phyloP scores from a whole-genome alignment of 2,329 filamentous ascomycete genomes.

The Davidsoniella neocaledoniae region DNA sequence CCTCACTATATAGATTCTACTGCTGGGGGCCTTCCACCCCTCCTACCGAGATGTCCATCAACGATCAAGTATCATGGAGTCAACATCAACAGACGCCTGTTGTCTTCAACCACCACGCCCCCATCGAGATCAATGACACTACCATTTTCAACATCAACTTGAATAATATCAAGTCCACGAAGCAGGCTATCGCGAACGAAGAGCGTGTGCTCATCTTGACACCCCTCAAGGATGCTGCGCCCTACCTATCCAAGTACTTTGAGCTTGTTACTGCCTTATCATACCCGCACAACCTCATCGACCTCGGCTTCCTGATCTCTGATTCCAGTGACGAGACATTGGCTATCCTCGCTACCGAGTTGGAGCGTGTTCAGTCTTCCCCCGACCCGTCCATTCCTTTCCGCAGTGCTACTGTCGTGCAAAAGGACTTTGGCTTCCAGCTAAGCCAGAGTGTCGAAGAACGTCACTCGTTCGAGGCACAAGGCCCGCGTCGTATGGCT shows the following conservation, averaged over 20 bases:
- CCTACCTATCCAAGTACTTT: conserved; percentile 76
- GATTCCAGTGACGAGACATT: conserved; percentile 86
- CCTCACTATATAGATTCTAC: conserved; percentile 53
- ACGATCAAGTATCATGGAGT: conserved; percentile 82
- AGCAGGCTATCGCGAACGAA: conserved; percentile 59
- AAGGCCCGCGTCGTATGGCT: conserved; percentile 75
- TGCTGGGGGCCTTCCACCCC: conserved; percentile 91
- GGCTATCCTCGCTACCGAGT: conserved; percentile 66
- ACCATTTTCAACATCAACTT: conserved; percentile 69
- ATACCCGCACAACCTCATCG: conserved; percentile 90
- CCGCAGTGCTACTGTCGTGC: conserved; percentile 64
- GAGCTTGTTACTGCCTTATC: conserved; percentile 78
- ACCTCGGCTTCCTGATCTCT: conserved; percentile 84
- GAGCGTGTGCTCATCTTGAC: conserved; percentile 87
- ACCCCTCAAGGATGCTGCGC: conserved; percentile 75
- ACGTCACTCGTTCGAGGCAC: conserved; percentile 70
- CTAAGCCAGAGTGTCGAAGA: conserved; percentile 67
- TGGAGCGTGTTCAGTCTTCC: conserved; percentile 73
- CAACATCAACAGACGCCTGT: conserved; percentile 81
- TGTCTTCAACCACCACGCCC: conserved; percentile 86
- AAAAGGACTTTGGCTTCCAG: conserved; percentile 75
- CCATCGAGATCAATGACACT: conserved; percentile 66
- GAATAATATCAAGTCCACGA: conserved; percentile 68
- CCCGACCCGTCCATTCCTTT: conserved; percentile 62
- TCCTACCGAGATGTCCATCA: conserved; percentile 87